Evolutionary conservation across 2,329 filamentous ascomycete species (phyloP).

Genomic region (Alternaria sp.): DNA sequence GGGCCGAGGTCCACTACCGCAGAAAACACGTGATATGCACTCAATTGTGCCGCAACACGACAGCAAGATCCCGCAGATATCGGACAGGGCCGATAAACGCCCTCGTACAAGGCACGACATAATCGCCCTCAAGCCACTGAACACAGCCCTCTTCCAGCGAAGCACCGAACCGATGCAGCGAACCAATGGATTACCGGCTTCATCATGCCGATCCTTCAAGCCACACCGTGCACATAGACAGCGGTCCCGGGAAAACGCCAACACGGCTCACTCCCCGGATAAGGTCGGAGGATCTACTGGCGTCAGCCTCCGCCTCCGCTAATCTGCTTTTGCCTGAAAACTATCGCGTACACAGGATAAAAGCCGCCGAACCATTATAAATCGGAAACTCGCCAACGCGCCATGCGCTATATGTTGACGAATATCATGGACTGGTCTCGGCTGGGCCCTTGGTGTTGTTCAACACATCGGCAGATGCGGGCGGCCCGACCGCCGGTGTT

Average conservation of each 20-base stretch:
- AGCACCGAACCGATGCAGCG: background rate
- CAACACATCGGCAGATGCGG: conserved; percentile 5
- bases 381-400: background rate
- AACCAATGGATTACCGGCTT: background rate
- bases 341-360: background rate
- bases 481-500: background rate
- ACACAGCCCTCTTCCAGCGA: background rate
- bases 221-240: background rate
- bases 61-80: background rate
- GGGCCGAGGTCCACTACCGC: background rate
- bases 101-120: background rate
- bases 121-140: background rate
- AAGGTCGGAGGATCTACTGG: background rate
- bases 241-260: background rate
- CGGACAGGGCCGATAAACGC: background rate
- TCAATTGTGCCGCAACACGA: background rate
- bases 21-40: background rate
- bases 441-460: background rate
- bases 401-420: conserved; percentile 2
- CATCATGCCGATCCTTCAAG: background rate
- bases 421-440: background rate
- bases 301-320: background rate
- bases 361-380: background rate
- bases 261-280: background rate
- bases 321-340: background rate